Base-by-base conservation (phyloP, 2,329 filamentous ascomycete species). In the Pseudocercospora musae region DNA sequence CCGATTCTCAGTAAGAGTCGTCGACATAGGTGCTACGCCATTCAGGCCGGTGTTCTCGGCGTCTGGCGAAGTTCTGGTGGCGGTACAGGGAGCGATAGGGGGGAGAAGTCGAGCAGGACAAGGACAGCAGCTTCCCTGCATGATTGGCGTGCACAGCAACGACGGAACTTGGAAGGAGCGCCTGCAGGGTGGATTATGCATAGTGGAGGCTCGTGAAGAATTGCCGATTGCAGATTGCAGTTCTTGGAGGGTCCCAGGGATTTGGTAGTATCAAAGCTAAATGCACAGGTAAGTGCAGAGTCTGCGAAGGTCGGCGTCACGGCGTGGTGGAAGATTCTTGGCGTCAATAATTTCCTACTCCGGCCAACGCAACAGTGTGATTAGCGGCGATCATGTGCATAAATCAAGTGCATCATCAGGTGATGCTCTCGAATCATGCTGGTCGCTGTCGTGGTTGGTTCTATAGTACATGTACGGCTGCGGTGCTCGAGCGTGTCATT, bases 241-340 rank as follows among this genome's bases (percentile, higher is more conserved):
- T n/a, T n/a, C n/a, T n/a, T n/a, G n/a, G n/a, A n/a, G n/a, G n/a
- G 52, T 55, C 33, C 52, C 31, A 55, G n/a, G 15, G 7, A 37
- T 13, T 37, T 31, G 31, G 52, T 55, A 55, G 11, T 55, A 55
- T 55, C 31, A 55, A 40, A 55, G 44, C 44, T 25, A 48, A 48
- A 48, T 7, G 6, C 11, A 13, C 40, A 53, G 31, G 33, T 37
- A 27, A 33, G 10, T 25, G 4, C 20, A 18, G 42, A 20, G n/a
- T 50, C 23, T 27, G 23, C 23, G 23, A 15, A 23, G 15, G 11
- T 25, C 15, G 7, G 21, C 21, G 21, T n/a, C n/a, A n/a, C n/a
- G n/a, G n/a, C n/a, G n/a, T n/a, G n/a, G n/a, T n/a, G n/a, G n/a
- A n/a, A n/a, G n/a, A n/a, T n/a, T n/a, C n/a, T n/a, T n/a, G n/a